phyloP scores from a whole-genome alignment of 2,329 filamentous ascomycete species.

The Tolypocladium tropicale region DNA sequence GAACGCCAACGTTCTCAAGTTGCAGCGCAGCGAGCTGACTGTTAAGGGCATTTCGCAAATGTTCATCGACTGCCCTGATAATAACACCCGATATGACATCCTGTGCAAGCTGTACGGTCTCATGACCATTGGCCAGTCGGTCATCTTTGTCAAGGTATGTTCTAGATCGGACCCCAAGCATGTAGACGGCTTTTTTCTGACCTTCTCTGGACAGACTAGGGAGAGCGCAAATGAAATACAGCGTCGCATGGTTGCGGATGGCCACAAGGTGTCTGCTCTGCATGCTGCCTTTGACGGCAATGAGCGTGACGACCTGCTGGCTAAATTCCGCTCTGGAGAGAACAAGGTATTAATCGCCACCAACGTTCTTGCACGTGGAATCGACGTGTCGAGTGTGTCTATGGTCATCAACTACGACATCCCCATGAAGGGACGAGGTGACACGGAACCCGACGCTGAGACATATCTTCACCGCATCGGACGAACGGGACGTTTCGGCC shows the following conservation, averaged over 20 bases:
- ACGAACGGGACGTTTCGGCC: slow-evolving; percentile 90
- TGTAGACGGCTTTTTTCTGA: too few species aligned
- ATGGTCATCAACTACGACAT: slow-evolving; percentile 98
- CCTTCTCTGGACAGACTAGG: slow-evolving; percentile 51
- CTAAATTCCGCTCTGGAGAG: slow-evolving; percentile 74
- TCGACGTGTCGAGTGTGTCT: slow-evolving; percentile 82
- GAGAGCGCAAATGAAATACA: slow-evolving; percentile 80
- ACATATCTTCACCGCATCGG: slow-evolving; percentile 98
- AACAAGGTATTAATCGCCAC: slow-evolving; percentile 97
- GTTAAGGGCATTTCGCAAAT: slow-evolving; percentile 97
- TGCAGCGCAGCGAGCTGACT: slow-evolving; percentile 84
- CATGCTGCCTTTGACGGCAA: slow-evolving; percentile 79
- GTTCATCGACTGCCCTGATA: slow-evolving; percentile 83
- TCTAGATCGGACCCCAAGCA: too few species aligned
- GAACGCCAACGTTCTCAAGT: slow-evolving; percentile 73
- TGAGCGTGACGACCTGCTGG: slow-evolving; percentile 74
- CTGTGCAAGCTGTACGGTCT: slow-evolving; percentile 90
- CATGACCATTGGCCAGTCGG: slow-evolving; percentile 93
- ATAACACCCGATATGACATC: slow-evolving; percentile 76
- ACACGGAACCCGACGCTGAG: slow-evolving; percentile 79
- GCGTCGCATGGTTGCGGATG: slow-evolving; percentile 74
- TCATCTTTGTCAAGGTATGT: slow-evolving; percentile 86
- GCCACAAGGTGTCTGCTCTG: slow-evolving; percentile 83
- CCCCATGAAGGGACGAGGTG: slow-evolving; percentile 63
- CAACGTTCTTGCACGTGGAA: slow-evolving; percentile 91